Conservation (phyloP, 345 rosid genomes). For the Eucalyptus erythrocorys region DNA sequence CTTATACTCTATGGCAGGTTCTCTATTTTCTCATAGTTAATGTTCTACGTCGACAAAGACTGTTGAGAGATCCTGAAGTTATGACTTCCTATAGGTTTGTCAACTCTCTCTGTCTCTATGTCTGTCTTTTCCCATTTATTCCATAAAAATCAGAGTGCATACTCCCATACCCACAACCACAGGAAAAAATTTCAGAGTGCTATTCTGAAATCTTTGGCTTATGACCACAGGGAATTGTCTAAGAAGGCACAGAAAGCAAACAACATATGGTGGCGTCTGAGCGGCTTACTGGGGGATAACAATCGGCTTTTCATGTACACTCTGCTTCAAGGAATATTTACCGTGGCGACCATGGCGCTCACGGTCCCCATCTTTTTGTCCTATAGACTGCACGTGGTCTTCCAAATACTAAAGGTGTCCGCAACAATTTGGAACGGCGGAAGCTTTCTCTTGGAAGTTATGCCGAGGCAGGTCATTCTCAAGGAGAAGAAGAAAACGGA, state of each 20-base stretch:
- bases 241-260: constrained; percentile 88
- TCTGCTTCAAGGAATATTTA: constrained; percentile 61
- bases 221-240: constrained; percentile 57
- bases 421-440: constrained; percentile 95
- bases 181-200: not conserved
- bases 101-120: not conserved
- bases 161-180: not conserved
- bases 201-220: not conserved
- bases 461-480: constrained; percentile 83
- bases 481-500: constrained; percentile 66
- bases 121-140: not conserved
- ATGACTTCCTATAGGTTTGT: constrained; percentile 93
- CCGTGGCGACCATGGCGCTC: constrained; percentile 91
- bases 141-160: not conserved
- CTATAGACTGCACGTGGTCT: constrained; percentile 48
- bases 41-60: constrained; percentile 84
- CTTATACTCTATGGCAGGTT: constrained; percentile 82
- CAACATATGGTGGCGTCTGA: constrained; percentile 73
- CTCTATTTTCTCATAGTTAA: constrained; percentile 87
- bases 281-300: constrained; percentile 83
- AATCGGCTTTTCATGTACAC: constrained; percentile 77
- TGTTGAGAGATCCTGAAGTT: constrained; percentile 94
- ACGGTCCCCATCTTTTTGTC: constrained; percentile 89
- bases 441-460: constrained; percentile 76
- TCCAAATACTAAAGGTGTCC: constrained; percentile 80